A percentile compares a stretch with the other conserved stretches of the same genome.
Conservation (phyloP, 495 filamentous ascomycete species). For the Glonium stellatum region DNA sequence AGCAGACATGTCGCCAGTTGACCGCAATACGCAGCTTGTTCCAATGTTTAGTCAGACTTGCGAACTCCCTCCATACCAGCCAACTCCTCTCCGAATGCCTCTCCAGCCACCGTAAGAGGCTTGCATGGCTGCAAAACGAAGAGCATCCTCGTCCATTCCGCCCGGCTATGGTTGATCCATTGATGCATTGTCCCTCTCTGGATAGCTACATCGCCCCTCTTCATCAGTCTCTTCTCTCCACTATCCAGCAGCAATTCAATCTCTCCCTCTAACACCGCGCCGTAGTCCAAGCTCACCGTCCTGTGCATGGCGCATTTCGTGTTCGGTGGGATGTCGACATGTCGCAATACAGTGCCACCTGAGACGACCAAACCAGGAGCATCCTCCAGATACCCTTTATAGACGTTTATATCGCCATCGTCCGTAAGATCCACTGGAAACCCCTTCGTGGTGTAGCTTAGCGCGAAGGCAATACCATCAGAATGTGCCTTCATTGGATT, state of each 20-base stretch:
- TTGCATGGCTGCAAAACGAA: conserved; percentile 12
- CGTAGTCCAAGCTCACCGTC: conserved; percentile 30
- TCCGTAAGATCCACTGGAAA: conserved; percentile 23
- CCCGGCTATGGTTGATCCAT: conserved; percentile 53
- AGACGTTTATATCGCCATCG: conserved; percentile 26
- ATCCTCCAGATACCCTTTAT: conserved; percentile 12
- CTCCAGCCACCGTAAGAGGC: conserved; percentile 25
- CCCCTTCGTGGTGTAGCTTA: conserved; percentile 26
- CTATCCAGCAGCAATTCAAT: conserved; percentile 58
- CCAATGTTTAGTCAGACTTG: conserved; percentile 7
- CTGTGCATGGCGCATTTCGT: conserved; percentile 28
- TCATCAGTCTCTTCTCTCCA: conserved; percentile 50
- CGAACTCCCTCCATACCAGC: conserved; percentile 20
- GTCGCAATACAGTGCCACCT: conserved; percentile 26
- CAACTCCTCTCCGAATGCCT: conserved; percentile 28
- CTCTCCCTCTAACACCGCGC: conserved; percentile 33
- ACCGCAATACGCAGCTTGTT: not conserved
- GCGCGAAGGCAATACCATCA: conserved; percentile 21
- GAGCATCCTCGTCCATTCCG: conserved; percentile 32
- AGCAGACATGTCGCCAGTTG: no score
- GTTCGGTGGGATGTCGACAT: conserved; percentile 22
- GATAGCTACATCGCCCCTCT: conserved; percentile 55
- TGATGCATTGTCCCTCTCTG: conserved; percentile 64
- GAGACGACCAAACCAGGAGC: conserved; percentile 37
- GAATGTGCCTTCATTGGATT: conserved; percentile 8